A percentile compares a stretch with the other conserved stretches of the same genome.
Evolutionary conservation across 2,329 filamentous ascomycete species (phyloP).

Genomic region (Phymatotrichopsis omnivora): DNA sequence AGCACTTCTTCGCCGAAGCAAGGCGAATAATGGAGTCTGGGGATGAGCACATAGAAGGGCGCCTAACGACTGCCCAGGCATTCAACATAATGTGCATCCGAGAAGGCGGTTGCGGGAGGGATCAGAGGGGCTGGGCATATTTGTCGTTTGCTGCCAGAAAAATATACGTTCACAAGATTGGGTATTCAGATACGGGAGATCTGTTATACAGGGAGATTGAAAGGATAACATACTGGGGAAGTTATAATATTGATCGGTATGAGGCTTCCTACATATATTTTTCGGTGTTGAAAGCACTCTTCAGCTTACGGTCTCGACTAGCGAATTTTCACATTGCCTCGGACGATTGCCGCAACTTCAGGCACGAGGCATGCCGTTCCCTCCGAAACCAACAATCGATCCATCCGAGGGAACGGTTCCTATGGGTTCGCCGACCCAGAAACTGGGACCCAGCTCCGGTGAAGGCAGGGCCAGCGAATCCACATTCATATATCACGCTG

Average conservation of each 20-base stretch:
- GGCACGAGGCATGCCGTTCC: too few species aligned
- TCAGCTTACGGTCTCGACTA: constrained; percentile 32
- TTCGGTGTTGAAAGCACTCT: background rate
- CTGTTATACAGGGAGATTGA: constrained; percentile 75
- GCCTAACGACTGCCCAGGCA: constrained; percentile 83
- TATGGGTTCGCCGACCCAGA: too few species aligned
- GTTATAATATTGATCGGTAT: constrained; percentile 90
- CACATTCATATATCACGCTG: constrained; percentile 68
- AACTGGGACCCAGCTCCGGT: constrained; percentile 79
- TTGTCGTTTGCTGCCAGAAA: too few species aligned
- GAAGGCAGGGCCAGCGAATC: constrained; percentile 80
- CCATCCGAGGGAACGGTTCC: constrained; percentile 70
- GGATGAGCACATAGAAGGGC: constrained; percentile 84
- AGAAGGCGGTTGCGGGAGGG: constrained; percentile 86
- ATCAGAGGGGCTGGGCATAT: constrained; percentile 96
- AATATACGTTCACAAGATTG: too few species aligned
- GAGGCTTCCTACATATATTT: constrained; percentile 22
- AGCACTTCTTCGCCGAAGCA: constrained; percentile 92
- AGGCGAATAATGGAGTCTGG: constrained; percentile 83
- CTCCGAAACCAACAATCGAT: too few species aligned
- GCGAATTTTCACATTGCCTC: constrained; percentile 93
- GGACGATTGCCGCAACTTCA: constrained; percentile 82
- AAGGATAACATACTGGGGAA: constrained; percentile 92
- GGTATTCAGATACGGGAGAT: constrained; percentile 93
- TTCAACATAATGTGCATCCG: constrained; percentile 91